Evolutionary conservation across 2,329 filamentous ascomycete genomes (phyloP).

Genomic region (Cladobotryum protrusum): DNA sequence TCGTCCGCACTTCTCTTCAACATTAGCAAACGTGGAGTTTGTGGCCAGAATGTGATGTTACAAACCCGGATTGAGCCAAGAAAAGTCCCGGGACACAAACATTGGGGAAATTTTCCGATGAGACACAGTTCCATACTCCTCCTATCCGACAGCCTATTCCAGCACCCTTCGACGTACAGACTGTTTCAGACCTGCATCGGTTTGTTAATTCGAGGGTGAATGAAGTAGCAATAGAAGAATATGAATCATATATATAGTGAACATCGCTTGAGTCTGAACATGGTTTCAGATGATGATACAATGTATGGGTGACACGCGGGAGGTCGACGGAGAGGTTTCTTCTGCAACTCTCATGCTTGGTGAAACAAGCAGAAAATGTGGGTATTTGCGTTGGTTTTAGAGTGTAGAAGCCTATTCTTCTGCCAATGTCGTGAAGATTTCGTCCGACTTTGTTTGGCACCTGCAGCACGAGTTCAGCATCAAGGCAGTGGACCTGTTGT

Average conservation of each 20-base stretch:
- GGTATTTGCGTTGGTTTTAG: constrained; percentile 24
- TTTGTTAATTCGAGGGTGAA: too few species aligned
- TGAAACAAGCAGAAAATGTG: constrained; percentile 16
- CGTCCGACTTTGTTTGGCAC: background rate
- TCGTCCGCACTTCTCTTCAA: background rate
- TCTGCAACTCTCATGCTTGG: constrained; percentile 19
- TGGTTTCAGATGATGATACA: constrained; percentile 27
- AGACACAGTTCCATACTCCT: constrained; percentile 5
- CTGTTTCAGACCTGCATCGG: too few species aligned
- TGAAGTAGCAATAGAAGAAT: too few species aligned
- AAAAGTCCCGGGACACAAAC: constrained; percentile 1
- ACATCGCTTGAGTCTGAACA: background rate
- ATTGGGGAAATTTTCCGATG: constrained; percentile 12
- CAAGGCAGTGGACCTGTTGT: background rate
- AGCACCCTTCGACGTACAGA: too few species aligned
- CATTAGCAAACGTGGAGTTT: background rate
- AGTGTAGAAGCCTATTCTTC: too few species aligned
- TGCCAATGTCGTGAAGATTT: background rate
- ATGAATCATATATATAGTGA: too few species aligned
- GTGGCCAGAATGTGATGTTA: background rate
- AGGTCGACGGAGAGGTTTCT: constrained; percentile 20
- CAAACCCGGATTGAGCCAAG: background rate
- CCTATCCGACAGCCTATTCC: background rate
- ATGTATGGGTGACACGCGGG: constrained; percentile 21
- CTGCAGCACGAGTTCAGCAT: background rate